phyloP scores from a whole-genome alignment of 2,329 filamentous ascomycete genomes.

The Cytospora piceae region DNA sequence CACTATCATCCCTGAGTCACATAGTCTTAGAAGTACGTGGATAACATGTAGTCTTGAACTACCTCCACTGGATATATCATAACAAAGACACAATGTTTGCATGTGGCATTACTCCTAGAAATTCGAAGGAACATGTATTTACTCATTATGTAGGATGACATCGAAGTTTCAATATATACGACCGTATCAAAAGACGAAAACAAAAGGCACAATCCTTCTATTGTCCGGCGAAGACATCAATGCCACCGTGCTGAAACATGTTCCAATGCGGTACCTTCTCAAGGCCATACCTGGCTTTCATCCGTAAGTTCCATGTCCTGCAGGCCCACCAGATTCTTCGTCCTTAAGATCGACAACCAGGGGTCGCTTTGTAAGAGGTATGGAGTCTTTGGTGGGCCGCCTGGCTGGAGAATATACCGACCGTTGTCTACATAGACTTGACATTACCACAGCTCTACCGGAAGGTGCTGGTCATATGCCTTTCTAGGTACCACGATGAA shows the following conservation, averaged over 20 bases:
- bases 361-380: neutral
- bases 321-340: neutral
- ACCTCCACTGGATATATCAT: neutral
- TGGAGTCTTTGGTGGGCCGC: neutral
- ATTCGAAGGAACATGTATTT: no score
- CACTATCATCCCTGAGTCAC: no score
- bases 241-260: neutral
- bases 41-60: neutral
- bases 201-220: neutral
- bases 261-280: neutral
- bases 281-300: neutral
- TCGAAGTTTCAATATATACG: neutral
- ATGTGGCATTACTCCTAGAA: neutral
- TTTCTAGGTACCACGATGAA: neutral
- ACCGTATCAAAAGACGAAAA: neutral
- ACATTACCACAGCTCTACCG: neutral
- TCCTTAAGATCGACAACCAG: neutral
- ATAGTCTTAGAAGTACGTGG: neutral
- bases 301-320: neutral
- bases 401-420: neutral
- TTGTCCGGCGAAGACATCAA: neutral
- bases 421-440: neutral
- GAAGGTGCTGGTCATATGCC: neutral
- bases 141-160: neutral
- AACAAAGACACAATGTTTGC: neutral